Evolutionary conservation across 1,284 basidiomycete species (phyloP).

Genomic region (Wolfiporia cocos): DNA sequence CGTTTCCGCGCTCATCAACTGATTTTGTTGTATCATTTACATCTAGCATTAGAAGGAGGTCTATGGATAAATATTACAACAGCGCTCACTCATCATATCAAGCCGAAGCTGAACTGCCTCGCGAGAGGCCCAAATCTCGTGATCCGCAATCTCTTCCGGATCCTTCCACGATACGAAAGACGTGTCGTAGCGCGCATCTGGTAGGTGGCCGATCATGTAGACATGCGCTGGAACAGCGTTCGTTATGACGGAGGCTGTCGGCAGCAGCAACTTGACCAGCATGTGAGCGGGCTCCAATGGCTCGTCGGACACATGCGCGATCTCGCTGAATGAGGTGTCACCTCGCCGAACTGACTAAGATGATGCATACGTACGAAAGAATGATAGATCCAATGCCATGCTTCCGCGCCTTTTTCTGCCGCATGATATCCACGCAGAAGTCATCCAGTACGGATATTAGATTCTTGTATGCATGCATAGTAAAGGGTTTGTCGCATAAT

Average conservation of each 20-base stretch:
- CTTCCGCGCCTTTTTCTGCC: slow-evolving; percentile 2
- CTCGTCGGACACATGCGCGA: slow-evolving; percentile 1
- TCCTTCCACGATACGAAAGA: slow-evolving; percentile 4
- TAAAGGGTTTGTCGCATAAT: slow-evolving; percentile 6
- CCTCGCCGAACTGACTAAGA: neutral
- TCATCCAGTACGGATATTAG: slow-evolving; percentile 1
- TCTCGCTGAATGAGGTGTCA: slow-evolving; percentile 1
- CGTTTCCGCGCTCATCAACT: too few relatives aligned
- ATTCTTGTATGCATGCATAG: slow-evolving; percentile 1
- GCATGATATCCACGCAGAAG: neutral
- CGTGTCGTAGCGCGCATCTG: slow-evolving; percentile 1
- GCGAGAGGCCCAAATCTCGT: slow-evolving; percentile 7
- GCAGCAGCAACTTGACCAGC: slow-evolving; percentile 3
- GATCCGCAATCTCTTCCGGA: slow-evolving; percentile 5
- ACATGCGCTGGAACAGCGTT: slow-evolving; percentile 4
- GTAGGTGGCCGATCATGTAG: slow-evolving; percentile 1
- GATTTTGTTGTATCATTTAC: too few relatives aligned
- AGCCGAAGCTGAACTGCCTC: neutral
- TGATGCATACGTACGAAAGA: neutral
- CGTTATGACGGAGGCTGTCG: neutral
- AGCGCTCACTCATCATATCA: neutral
- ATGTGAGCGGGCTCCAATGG: slow-evolving; percentile 6
- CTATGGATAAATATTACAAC: too few relatives aligned
- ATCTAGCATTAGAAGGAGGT: too few relatives aligned
- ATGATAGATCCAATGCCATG: neutral